Evolutionary conservation across 768 basidiomycete genomes (phyloP).

Genomic region (Agrocybe praecox): DNA sequence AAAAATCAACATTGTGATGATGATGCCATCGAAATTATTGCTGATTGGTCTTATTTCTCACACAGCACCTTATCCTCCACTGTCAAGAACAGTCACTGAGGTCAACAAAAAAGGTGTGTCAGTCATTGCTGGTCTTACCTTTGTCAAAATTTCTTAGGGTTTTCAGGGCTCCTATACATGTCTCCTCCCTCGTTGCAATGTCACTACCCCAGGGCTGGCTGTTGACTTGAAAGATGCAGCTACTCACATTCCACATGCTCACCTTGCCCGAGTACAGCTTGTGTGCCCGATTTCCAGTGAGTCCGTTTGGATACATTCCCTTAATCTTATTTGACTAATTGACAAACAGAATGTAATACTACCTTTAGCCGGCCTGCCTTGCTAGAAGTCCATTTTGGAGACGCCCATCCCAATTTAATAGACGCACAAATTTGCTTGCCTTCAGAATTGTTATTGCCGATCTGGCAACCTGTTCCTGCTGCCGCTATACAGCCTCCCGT

Average conservation of each 20-base stretch:
- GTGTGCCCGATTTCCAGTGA: slow-evolving; percentile 29
- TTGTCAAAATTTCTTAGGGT: background rate
- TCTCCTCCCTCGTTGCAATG: slow-evolving; percentile 22
- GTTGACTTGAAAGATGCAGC: slow-evolving; percentile 17
- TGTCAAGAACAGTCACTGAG: slow-evolving; percentile 9
- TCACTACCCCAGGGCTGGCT: slow-evolving; percentile 13
- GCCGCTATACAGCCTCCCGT: background rate
- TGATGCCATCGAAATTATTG: too few relatives aligned
- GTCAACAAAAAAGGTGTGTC: slow-evolving; percentile 4
- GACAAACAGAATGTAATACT: slow-evolving; percentile 7
- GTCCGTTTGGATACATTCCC: background rate
- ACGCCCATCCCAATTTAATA: slow-evolving; percentile 14
- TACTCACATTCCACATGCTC: slow-evolving; percentile 25
- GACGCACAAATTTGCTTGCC: slow-evolving; percentile 6
- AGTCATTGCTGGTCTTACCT: background rate
- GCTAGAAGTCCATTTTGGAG: slow-evolving; percentile 16
- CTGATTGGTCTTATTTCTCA: background rate
- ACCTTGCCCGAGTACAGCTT: slow-evolving; percentile 24
- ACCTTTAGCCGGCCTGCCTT: slow-evolving; percentile 5
- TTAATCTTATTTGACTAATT: background rate
- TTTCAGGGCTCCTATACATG: slow-evolving; percentile 14
- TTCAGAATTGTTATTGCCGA: slow-evolving; percentile 11
- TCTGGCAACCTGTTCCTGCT: slow-evolving; percentile 11
- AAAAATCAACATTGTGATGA: background rate
- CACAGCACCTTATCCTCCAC: slow-evolving; percentile 18